Evolutionary conservation across 2,329 filamentous ascomycete species (phyloP).

Genomic region (Colletotrichum orbiculare): DNA sequence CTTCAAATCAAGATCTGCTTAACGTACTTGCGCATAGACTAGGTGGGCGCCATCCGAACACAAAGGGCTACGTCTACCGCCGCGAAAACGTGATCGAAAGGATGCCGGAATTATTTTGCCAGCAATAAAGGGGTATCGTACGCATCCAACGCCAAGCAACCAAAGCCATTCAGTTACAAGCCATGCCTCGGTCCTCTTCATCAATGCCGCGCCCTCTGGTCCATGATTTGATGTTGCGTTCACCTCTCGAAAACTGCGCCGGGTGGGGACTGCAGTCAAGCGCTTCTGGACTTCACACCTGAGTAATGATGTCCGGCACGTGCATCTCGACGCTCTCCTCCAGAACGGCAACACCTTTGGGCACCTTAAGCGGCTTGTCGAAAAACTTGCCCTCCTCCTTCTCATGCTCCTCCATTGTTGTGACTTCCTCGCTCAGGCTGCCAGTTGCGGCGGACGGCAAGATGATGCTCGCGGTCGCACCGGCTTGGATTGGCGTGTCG

Average conservation of each 20-base stretch:
- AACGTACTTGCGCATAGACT: neutral
- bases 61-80: neutral
- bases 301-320: conserved; percentile 56
- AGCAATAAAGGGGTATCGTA: conserved; percentile 12
- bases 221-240: neutral
- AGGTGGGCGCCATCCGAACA: neutral
- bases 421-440: neutral
- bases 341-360: conserved; percentile 64
- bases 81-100: conserved; percentile 6
- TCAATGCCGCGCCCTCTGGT: too few relatives aligned
- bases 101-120: neutral
- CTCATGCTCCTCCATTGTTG: conserved; percentile 47
- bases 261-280: neutral
- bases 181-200: too few relatives aligned
- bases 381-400: conserved; percentile 47
- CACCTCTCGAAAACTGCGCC: neutral
- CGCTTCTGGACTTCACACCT: conserved; percentile 35
- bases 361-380: conserved; percentile 57
- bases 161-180: neutral
- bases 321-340: conserved; percentile 65
- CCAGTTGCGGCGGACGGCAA: neutral
- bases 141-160: conserved; percentile 24
- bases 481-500: conserved; percentile 22
- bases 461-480: neutral
- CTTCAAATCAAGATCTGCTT: too few relatives aligned